phyloP scores from a whole-genome alignment of 164 flowering plant species.

The Aristolochia fimbriata region DNA sequence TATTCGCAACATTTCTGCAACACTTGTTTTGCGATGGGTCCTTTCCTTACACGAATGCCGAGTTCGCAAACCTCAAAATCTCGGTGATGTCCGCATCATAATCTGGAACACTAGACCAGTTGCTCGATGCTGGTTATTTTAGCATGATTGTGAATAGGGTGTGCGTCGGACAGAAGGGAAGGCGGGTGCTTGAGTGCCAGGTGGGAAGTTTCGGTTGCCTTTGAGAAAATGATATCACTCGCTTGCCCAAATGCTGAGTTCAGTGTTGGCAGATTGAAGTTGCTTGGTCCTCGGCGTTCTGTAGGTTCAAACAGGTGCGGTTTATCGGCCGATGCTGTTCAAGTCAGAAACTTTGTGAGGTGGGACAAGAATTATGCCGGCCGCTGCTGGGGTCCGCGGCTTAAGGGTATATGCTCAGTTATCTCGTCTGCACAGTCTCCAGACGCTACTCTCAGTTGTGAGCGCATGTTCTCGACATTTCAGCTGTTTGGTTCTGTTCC shows the following conservation, averaged over 20 bases:
- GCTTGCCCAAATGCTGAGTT: constrained; percentile 47
- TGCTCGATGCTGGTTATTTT: constrained; percentile 3
- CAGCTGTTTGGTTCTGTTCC: not conserved
- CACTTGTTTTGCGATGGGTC: too few relatives aligned
- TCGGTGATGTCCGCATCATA: not conserved
- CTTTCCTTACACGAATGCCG: too few relatives aligned
- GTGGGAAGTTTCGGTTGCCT: too few relatives aligned
- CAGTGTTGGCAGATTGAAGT: constrained; percentile 34
- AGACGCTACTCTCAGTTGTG: constrained; percentile 48
- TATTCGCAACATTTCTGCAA: too few relatives aligned
- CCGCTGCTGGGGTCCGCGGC: constrained; percentile 16
- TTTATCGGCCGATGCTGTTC: constrained; percentile 18
- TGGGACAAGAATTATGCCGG: constrained; percentile 11
- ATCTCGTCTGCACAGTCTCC: constrained; percentile 40
- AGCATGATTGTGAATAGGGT: constrained; percentile 6
- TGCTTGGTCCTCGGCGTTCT: constrained; percentile 44
- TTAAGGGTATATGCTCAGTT: constrained; percentile 18
- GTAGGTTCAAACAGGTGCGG: constrained; percentile 17
- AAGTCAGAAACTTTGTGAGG: constrained; percentile 18
- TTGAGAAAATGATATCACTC: constrained; percentile 50
- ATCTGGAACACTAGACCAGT: not conserved
- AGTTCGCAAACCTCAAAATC: too few relatives aligned
- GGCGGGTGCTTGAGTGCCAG: too few relatives aligned
- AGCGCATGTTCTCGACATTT: not conserved
- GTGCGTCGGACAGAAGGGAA: not conserved